Evolutionary conservation across 2,329 filamentous ascomycete species (phyloP).

Genomic region (Ophiostoma australiae): DNA sequence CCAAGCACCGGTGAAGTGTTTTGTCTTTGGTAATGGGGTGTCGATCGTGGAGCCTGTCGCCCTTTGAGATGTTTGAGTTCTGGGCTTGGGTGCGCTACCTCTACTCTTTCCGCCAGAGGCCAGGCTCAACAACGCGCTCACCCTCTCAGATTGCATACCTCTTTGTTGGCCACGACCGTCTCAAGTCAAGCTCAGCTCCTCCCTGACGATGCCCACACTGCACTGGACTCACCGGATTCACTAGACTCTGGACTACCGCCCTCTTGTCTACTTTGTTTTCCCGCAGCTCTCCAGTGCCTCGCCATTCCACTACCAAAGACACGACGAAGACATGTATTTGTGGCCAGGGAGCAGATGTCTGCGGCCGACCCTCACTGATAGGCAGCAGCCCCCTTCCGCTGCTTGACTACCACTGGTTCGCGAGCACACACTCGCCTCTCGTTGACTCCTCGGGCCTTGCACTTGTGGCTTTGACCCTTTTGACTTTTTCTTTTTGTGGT

Average conservation of each 20-base stretch:
- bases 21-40: conserved; percentile 49
- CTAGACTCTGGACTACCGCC: neutral
- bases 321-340: conserved; percentile 15
- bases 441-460: neutral
- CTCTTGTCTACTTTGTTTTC: neutral
- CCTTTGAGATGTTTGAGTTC: conserved; percentile 43
- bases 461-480: neutral
- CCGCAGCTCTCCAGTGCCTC: conserved; percentile 9
- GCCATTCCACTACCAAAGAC: conserved; percentile 23
- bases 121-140: conserved; percentile 35
- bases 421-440: neutral
- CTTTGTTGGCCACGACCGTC: conserved; percentile 43
- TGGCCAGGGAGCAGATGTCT: neutral
- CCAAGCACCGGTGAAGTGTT: conserved; percentile 48
- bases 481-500: neutral
- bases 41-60: conserved; percentile 39
- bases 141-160: conserved; percentile 49
- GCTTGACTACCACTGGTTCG: neutral
- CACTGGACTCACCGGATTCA: neutral
- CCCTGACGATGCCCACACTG: conserved; percentile 18
- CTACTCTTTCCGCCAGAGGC: conserved; percentile 42
- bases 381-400: neutral
- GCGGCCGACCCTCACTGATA: neutral
- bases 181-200: conserved; percentile 39
- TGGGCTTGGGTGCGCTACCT: conserved; percentile 46